phyloP scores from a whole-genome alignment of 1,284 basidiomycete species.

The Amylostereum chailletii region DNA sequence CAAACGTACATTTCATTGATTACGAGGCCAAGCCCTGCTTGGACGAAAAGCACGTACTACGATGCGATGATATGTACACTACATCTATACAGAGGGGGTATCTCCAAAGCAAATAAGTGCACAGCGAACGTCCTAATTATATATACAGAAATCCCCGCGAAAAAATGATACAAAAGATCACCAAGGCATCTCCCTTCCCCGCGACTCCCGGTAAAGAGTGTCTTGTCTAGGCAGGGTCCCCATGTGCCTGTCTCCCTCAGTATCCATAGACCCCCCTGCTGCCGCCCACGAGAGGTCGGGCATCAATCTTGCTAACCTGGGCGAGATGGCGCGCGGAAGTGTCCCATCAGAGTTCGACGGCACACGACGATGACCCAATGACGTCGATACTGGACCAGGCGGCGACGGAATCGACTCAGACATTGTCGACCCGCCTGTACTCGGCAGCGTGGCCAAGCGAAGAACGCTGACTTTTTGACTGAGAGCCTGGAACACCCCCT shows the following conservation, averaged over 20 bases:
- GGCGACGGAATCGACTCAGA: constrained; percentile 12
- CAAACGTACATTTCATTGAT: too few relatives aligned
- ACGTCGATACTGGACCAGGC: neutral
- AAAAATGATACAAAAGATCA: too few relatives aligned
- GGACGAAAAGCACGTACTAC: too few relatives aligned
- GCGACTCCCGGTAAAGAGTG: too few relatives aligned
- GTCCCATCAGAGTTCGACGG: neutral
- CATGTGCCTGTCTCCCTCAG: constrained; percentile 2
- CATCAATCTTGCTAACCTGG: constrained; percentile 14
- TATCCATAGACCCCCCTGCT: constrained; percentile 9
- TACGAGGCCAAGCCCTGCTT: too few relatives aligned
- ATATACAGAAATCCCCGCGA: too few relatives aligned
- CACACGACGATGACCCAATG: neutral
- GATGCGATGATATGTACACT: too few relatives aligned
- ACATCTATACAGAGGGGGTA: too few relatives aligned
- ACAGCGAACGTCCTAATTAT: too few relatives aligned
- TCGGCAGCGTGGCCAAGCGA: constrained; percentile 3
- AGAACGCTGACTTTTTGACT: constrained; percentile 35
- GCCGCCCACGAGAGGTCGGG: constrained; percentile 20
- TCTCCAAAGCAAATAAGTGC: too few relatives aligned
- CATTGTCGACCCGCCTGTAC: constrained; percentile 6
- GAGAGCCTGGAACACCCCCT: constrained; percentile 42
- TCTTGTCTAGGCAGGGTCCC: too few relatives aligned
- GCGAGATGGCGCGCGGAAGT: constrained; percentile 2
- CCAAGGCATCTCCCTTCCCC: too few relatives aligned